Evolutionary conservation across 2,329 filamentous ascomycete genomes (phyloP), one percentile per base, ranked within the genome.

Genomic region (Sarocladiaceae sp.): DNA sequence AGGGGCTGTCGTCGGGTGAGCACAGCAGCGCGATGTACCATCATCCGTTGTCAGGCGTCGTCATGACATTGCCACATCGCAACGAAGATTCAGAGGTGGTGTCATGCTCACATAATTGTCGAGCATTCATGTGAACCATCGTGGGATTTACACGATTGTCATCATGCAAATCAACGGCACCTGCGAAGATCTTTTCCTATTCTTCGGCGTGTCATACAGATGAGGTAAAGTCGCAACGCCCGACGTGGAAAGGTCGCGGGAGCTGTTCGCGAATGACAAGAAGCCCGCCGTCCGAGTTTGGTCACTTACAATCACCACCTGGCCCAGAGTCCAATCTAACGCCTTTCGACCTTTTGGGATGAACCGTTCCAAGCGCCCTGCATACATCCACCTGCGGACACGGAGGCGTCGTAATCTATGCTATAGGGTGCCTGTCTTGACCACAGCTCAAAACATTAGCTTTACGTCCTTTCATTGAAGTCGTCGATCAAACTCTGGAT

Each of bases 231-330:
- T 33, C 44, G 44, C 44, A 33, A 15, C 28, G 18, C 44, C 44
- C 44, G 44, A 48, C 44, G 26, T 29, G 44, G 44, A 48, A 48
- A 48, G 44, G 44, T 48, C 44, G 8, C 44, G 44, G 18, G 22
- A 51, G 33, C 49, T 25, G 22, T 29, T 26, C 35, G 35, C 49
- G 49, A 51, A 51, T 51, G 49, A 51, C 18, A 51, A 39, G 11
- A 23, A 29, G 35, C 33, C 23, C 13, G 29, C 13, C 37, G 35
- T 51, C 49, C 49, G 26, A 51, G 35, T 51, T 51, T 40, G 49
- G 49, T 48, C 44, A 31, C 25, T 48, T 20, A 7, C 25, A 29
- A 31, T 22, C 44, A 33, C 26, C 5, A 15, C 12, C 12, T 12
- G 4, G 23, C 15, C 10, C 20, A 29, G 28, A n/a, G n/a, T n/a